Percentiles rank a stretch among this genome's conserved stretches.
Conservation (phyloP, 2,329 filamentous ascomycete species). For the Penicillium sp. region DNA sequence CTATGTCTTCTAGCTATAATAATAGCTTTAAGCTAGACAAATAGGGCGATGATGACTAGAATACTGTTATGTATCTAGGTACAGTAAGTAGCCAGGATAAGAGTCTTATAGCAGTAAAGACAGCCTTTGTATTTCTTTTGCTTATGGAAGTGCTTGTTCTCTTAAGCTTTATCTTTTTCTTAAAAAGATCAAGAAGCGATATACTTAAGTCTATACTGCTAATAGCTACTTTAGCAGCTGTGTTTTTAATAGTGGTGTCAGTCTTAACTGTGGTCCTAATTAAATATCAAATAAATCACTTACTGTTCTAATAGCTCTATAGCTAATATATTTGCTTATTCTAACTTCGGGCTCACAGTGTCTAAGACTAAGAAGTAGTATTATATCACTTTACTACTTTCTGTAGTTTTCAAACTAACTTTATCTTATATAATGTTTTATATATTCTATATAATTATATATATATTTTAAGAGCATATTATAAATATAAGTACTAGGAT, state of each 20-base stretch:
- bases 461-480: neutral
- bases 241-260: neutral
- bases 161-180: neutral
- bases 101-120: neutral
- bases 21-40: neutral
- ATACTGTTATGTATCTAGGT: no score
- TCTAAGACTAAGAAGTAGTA: neutral
- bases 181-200: neutral
- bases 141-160: neutral
- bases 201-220: neutral
- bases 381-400: neutral
- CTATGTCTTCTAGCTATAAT: neutral
- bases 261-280: neutral
- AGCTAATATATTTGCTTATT: neutral
- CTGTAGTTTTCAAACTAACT: neutral
- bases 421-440: neutral
- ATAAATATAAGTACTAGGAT: neutral
- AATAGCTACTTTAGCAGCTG: neutral
- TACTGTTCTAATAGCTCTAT: neutral
- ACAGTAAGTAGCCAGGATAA: neutral
- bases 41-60: no score
- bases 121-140: neutral
- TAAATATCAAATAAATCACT: no score
- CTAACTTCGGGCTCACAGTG: neutral
- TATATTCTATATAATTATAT: neutral